A percentile compares a stretch with the other conserved stretches of the same genome.
Evolutionary conservation across 805 yeast genomes (phyloP).

Genomic region (Myxozyma kluyveri): DNA sequence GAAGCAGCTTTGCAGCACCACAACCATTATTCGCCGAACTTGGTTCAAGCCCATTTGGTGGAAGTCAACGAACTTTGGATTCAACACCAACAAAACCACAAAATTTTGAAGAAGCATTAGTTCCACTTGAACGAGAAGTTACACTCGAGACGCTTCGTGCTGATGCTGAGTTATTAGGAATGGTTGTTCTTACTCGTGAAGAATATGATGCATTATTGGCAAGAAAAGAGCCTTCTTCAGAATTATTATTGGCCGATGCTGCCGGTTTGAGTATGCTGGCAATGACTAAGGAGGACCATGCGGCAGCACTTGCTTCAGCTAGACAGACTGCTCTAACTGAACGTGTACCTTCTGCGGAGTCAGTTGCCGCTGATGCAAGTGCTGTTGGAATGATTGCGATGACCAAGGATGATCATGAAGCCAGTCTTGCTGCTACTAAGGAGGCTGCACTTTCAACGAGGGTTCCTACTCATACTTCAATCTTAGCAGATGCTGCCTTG

Average conservation of each 20-base stretch:
- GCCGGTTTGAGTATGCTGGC: constrained; percentile 29
- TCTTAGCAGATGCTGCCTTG: constrained; percentile 1
- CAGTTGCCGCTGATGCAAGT: constrained; percentile 22
- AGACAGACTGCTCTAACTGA: constrained; percentile 2
- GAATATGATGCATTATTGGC: constrained; percentile 26
- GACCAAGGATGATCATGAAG: constrained; percentile 29
- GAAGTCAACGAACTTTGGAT: not conserved
- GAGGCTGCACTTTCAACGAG: constrained; percentile 12
- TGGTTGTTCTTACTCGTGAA: constrained; percentile 30
- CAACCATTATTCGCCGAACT: constrained; percentile 24
- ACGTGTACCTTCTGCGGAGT: constrained; percentile 5
- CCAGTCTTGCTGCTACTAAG: not conserved
- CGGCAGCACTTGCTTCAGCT: constrained; percentile 6
- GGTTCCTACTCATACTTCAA: not conserved
- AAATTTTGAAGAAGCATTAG: constrained; percentile 21
- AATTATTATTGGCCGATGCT: constrained; percentile 16
- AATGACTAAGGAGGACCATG: constrained; percentile 31
- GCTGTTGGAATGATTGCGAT: constrained; percentile 28
- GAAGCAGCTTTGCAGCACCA: constrained; percentile 21
- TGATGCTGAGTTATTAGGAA: constrained; percentile 22
- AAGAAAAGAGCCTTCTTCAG: not conserved
- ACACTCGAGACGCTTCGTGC: constrained; percentile 15
- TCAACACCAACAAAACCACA: constrained; percentile 12
- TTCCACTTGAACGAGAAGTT: constrained; percentile 4
- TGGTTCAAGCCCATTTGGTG: constrained; percentile 19